These are phyloP conservation scores for Aspergillus intermedius DNA, from an alignment of 2,329 filamentous ascomycete genomes.

Conservation along the genomic window DNA sequence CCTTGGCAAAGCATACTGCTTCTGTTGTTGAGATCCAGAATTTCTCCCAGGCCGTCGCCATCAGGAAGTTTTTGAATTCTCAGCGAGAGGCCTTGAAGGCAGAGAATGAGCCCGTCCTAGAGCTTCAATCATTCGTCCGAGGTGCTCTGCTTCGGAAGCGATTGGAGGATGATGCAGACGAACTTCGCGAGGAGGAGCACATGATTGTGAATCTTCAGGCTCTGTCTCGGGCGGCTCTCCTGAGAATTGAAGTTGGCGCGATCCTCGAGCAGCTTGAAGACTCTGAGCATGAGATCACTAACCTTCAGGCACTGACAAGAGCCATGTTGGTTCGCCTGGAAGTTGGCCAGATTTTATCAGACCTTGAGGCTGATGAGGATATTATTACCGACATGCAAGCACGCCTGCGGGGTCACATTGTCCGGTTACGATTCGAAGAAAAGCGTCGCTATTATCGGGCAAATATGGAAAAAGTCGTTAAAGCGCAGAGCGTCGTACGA, in stretches of 20 bases:
- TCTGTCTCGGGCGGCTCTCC: slow-evolving; percentile 34
- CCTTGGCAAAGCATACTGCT: slow-evolving; percentile 23
- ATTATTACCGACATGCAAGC: slow-evolving; percentile 68
- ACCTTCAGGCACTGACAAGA: slow-evolving; percentile 68
- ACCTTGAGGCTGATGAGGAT: slow-evolving; percentile 80
- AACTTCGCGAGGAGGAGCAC: slow-evolving; percentile 25
- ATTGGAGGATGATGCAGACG: slow-evolving; percentile 23
- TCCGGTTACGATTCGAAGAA: slow-evolving; percentile 70
- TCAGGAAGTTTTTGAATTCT: slow-evolving; percentile 25
- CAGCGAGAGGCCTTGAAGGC: slow-evolving; percentile 36
- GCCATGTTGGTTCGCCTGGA: slow-evolving; percentile 71
- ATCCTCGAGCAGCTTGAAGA: slow-evolving; percentile 65
- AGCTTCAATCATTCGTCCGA: slow-evolving; percentile 49
- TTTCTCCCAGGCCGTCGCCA: slow-evolving; percentile 22
- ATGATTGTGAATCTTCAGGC: slow-evolving; percentile 34
- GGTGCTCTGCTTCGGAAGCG: slow-evolving; percentile 30
- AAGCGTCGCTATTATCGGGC: slow-evolving; percentile 85
- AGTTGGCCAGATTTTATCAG: slow-evolving; percentile 65
- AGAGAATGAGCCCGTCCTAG: slow-evolving; percentile 38
- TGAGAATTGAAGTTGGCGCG: slow-evolving; percentile 34
- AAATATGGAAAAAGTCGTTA: slow-evolving; percentile 98
- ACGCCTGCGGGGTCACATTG: slow-evolving; percentile 62
- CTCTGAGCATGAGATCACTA: slow-evolving; percentile 59
- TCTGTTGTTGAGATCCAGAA: slow-evolving; percentile 29
- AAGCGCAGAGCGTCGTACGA: slow-evolving; percentile 93